Evolutionary conservation across 2,329 filamentous ascomycete species (phyloP), one percentile per base, ranked within the genome.

Genomic region (Claviceps pazoutovae): DNA sequence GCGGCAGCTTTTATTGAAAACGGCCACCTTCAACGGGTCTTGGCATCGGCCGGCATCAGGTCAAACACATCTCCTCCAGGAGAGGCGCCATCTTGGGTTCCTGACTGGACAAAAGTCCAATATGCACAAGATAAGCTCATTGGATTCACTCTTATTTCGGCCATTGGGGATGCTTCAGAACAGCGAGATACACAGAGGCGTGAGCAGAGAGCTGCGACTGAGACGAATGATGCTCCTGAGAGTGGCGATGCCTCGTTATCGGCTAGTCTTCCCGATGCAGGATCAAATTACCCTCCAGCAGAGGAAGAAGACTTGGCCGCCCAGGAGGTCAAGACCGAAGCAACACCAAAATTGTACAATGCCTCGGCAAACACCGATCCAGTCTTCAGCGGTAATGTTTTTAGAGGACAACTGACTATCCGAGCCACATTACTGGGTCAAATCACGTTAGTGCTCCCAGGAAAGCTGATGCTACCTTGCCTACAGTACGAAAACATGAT

Each of bases 61-160:
- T 48, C 50, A 23, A 26, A 45, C 17, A 39, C 30, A 8, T 44
- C 39, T 2, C 37, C 46, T 4, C 11, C 51, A 11, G n/a, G 23
- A 2, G 46, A 51, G 7, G 38, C 39, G 41, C 53, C 53, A 11
- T 49, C 51, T 16, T 53, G 51, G 53, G 53, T 55, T 14, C 53
- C 53, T 14, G 38, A 55, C 37, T 55, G 53, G 53, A 55, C 51
- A 14, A 51, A 17, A 36, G 42, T 53, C 5, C 44, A 23, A 34
- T 51, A 46, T 19, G 26, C 51, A 26, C 48, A 55, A 19, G 46
- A 55, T n/a, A 38, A 17, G 6, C 36, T 51, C 26, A 46, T 50
- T 14, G 51, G 53, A 0, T 51, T 55, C 26, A 50, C 52, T 17
- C 42, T 45, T 0, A 3, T 51, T 4, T 42, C 48, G 1, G 23